Base-by-base conservation (phyloP, 441 rosid species). In the Melianthus villosus region DNA sequence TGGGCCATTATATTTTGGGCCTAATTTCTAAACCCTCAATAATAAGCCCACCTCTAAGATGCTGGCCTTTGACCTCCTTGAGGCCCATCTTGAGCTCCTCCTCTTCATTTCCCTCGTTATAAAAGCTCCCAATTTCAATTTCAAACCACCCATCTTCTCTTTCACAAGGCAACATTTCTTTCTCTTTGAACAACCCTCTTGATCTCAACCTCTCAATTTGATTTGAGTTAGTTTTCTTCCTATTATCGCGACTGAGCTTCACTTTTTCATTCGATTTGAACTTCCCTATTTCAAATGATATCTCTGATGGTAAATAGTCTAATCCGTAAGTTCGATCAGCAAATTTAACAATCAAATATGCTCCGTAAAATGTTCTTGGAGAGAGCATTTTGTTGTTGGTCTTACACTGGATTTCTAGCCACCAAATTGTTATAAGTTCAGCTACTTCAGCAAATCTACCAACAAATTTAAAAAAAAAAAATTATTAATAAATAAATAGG, bases 41-140 rank as follows among this genome's bases (percentile, higher is more conserved):
- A 25, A 67, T 40, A 19, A 74, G 66, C 12, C 81, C 81, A 0
- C 73, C 86, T 62, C 69, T 76, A 46, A 72, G 48, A 10, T 65
- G 73, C 2, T 63, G 54, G 0, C 69, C 68, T 16, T 40, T 64
- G 5, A 63, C 64, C 51, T 65, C 70, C 40, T 38, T 60, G 9
- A 64, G 34, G 1, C 73, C 28, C 65, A 66, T 66, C 18, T 49
- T 44, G 25, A 67, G 57, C 34, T 59, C 69, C 16, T 50, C 49
- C 9, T 53, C 34, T 4, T 2, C 46, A n/a, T n/a, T n/a, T 0
- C 42, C 60, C 1, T 33, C 57, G 7, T 25, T 57, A 6, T 57
- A 62, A 33, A 72, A 71, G 20, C 61, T 52, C 2, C 87, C 84
- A 0, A 75, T 15, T 40, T 67, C 72, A 19, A 69, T 56, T 67